Conservation (phyloP, 129 eudicot genomes). For the Lactuca saligna region DNA sequence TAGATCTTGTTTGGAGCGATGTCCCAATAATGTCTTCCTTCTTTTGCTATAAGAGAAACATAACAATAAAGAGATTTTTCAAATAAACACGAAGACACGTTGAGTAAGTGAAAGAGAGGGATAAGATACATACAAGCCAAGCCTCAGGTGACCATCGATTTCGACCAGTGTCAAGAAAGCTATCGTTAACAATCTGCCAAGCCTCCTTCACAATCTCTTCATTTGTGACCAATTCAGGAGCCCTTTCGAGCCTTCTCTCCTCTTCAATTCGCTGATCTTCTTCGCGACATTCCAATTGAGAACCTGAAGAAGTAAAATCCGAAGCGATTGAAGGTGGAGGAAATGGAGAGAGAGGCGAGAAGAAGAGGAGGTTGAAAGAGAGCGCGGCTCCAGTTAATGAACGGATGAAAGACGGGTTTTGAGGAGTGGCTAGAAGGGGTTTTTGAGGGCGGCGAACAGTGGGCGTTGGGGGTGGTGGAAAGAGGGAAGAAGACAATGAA, state of each 20-base stretch:
- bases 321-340: slow-evolving; percentile 33
- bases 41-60: slow-evolving; percentile 56
- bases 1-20: slow-evolving; percentile 68
- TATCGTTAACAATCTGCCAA: slow-evolving; percentile 86
- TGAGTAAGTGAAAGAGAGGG: slow-evolving; percentile 2
- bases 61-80: neutral
- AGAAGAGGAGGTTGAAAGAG: slow-evolving; percentile 49
- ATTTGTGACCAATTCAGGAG: slow-evolving; percentile 51
- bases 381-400: slow-evolving; percentile 39
- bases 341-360: slow-evolving; percentile 40
- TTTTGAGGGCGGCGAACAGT: slow-evolving; percentile 16
- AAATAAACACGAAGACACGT: neutral
- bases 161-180: slow-evolving; percentile 54
- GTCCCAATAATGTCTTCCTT: slow-evolving; percentile 65
- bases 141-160: slow-evolving; percentile 79
- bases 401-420: slow-evolving; percentile 19
- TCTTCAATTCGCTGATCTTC: slow-evolving; percentile 40
- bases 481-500: slow-evolving; percentile 30
- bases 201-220: slow-evolving; percentile 84
- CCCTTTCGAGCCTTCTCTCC: slow-evolving; percentile 10
- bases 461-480: slow-evolving; percentile 4
- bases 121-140: slow-evolving; percentile 61
- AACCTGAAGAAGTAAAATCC: neutral
- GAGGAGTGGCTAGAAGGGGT: slow-evolving; percentile 8
- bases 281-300: slow-evolving; percentile 43